Evolutionary conservation across 2,329 filamentous ascomycete species (phyloP).

Genomic region (Cercospora zeae-maydis): DNA sequence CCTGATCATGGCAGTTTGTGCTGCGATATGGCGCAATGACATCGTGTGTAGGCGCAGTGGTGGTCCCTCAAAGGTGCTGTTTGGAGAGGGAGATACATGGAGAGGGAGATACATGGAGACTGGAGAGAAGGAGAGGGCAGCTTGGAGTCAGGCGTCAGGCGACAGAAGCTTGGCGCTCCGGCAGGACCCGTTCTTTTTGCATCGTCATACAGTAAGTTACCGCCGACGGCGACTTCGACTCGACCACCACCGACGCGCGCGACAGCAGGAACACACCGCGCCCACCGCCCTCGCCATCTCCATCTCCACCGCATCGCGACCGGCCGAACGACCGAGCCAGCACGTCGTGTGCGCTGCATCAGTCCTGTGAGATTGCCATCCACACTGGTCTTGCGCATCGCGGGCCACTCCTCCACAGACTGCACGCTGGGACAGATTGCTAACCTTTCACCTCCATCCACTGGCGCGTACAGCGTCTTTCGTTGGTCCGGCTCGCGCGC

Average conservation of each 20-base stretch:
- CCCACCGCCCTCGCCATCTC: not conserved
- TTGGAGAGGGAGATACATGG: not conserved
- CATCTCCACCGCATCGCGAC: conserved; percentile 15
- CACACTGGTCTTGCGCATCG: conserved; percentile 28
- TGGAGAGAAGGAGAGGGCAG: not conserved
- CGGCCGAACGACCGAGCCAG: conserved; percentile 4
- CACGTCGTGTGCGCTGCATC: conserved; percentile 17
- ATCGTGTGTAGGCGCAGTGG: no score
- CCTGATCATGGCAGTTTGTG: no score
- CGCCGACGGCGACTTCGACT: conserved; percentile 5
- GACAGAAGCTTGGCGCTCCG: not conserved
- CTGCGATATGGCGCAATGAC: no score
- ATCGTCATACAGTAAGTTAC: no score
- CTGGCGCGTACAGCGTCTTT: not conserved
- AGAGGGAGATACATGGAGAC: not conserved
- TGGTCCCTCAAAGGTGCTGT: no score
- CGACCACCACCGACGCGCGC: not conserved
- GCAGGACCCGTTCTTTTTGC: not conserved
- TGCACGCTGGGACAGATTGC: conserved; percentile 22
- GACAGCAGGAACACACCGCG: conserved; percentile 2
- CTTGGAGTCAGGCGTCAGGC: not conserved
- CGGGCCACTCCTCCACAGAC: conserved; percentile 11
- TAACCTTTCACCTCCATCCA: conserved; percentile 28
- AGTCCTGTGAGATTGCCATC: conserved; percentile 32
- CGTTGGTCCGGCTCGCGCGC: not conserved